Base-by-base conservation (phyloP, 805 yeast species). In the Cyberlindnera xylosilytica region DNA sequence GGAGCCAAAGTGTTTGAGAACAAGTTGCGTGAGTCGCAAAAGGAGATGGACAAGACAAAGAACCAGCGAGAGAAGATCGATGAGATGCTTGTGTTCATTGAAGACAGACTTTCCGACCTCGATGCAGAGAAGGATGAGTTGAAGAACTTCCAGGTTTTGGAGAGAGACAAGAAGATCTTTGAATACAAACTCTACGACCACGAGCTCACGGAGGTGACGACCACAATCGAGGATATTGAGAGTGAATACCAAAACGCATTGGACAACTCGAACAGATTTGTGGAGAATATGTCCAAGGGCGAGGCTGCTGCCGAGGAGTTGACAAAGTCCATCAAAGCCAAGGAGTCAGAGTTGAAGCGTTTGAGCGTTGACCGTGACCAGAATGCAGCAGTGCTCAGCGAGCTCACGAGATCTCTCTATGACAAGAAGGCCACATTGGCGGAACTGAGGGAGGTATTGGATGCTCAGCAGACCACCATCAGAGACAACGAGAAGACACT, bases 1-100 rank as follows among this genome's bases (percentile, higher is more conserved):
- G 99, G 99, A 16, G 96, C 98, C 1, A 83, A 81, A 45, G 85
- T 90, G 3, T 93, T 91, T 65, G 98, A 93, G 57, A 68, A 74
- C 29, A 86, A 87, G 60, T 69, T 90, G 41, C 76, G 74, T 44
- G 96, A 89, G 44, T 86, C 96, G 1, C 66, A 73, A 46, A 83
- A 81, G 58, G 91, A 88, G 52, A 87, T 90, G 89, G 68, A 69
- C 4, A 80, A 78, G 46, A 81, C 96, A 0, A 78, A 75, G 47
- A 73, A 70, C 46, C 87, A 87, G 52, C 74, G 82, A 50, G 79
- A 73, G 41, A 79, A 87, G 56, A 86, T 87, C 38, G 85, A 78
- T 47, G 88, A 83, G 52, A 81, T 87, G 61, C 68, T 91, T 54
- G 63, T 64, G 16, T 83, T 83, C 46, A 79, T 89, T 35, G 81